Percentiles rank a stretch among this genome's conserved stretches.
Conservation (phyloP, 2,329 filamentous ascomycete species). For the Moelleriella libera region DNA sequence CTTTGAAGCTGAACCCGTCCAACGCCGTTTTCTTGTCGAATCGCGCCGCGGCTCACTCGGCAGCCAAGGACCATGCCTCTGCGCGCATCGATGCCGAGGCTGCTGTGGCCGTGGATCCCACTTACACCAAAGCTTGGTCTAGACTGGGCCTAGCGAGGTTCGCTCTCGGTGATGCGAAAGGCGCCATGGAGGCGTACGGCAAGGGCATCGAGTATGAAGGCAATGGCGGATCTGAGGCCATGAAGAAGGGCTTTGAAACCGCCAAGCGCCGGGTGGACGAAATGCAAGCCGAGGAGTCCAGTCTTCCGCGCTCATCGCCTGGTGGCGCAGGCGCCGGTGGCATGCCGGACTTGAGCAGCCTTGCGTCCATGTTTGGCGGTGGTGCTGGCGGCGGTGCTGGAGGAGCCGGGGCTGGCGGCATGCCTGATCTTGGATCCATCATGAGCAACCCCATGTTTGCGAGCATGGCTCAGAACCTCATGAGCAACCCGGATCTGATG, state of each 20-base stretch:
- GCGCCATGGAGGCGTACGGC: constrained; percentile 87
- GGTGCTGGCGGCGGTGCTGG: constrained; percentile 39
- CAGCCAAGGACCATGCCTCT: constrained; percentile 67
- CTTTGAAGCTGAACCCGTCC: constrained; percentile 62
- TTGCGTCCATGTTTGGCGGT: constrained; percentile 60
- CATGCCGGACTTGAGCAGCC: constrained; percentile 55
- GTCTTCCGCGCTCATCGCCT: constrained; percentile 29
- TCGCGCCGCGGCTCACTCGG: constrained; percentile 86
- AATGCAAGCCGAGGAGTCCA: constrained; percentile 37
- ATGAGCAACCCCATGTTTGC: constrained; percentile 99
- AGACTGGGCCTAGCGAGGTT: constrained; percentile 83
- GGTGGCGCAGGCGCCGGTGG: constrained; percentile 42
- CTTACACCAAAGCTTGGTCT: constrained; percentile 96
- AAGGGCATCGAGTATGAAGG: constrained; percentile 90
- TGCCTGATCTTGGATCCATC: constrained; percentile 75
- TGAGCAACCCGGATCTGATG: constrained; percentile 93
- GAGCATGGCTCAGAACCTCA: constrained; percentile 90
- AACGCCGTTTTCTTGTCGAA: constrained; percentile 98
- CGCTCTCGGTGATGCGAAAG: constrained; percentile 79
- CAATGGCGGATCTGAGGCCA: constrained; percentile 85
- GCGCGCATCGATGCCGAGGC: constrained; percentile 82
- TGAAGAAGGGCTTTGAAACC: constrained; percentile 95
- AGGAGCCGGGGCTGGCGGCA: constrained; percentile 56
- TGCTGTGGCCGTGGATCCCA: constrained; percentile 74
- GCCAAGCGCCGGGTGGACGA: constrained; percentile 79